Evolutionary conservation across 805 yeast species (phyloP).

Genomic region (Candida insectalens): DNA sequence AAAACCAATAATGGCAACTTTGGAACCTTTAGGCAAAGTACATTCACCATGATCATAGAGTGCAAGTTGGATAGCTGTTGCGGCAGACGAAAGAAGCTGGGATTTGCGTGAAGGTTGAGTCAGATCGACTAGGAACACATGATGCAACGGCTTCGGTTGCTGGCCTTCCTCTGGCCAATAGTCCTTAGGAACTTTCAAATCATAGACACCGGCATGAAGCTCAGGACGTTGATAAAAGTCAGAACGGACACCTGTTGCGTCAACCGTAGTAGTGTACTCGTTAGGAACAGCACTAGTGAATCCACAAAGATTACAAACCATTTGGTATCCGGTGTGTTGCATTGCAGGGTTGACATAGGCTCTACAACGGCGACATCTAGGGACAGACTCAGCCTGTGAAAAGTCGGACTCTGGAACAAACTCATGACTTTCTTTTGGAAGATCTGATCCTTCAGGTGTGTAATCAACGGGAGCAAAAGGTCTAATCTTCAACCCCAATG

Average conservation of each 20-base stretch:
- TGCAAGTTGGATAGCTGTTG: conserved; percentile 34
- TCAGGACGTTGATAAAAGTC: conserved; percentile 68
- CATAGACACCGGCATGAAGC: conserved; percentile 74
- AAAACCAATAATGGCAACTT: conserved; percentile 65
- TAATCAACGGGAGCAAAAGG: conserved; percentile 66
- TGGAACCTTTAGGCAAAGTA: conserved; percentile 31
- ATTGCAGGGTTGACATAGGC: conserved; percentile 82
- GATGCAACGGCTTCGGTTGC: conserved; percentile 4
- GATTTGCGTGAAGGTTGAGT: conserved; percentile 58
- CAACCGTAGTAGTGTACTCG: conserved; percentile 58
- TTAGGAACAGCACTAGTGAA: conserved; percentile 60
- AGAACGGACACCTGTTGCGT: conserved; percentile 48
- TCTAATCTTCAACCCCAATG: conserved; percentile 69
- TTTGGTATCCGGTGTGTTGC: conserved; percentile 53
- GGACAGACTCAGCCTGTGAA: conserved; percentile 50
- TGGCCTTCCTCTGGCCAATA: conserved; percentile 29
- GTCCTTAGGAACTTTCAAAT: conserved; percentile 64
- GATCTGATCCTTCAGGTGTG: conserved; percentile 32
- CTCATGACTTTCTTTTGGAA: not conserved
- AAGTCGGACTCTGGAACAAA: conserved; percentile 61
- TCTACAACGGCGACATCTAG: conserved; percentile 88
- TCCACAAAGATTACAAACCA: conserved; percentile 81
- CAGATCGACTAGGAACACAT: conserved; percentile 60
- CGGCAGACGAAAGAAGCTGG: conserved; percentile 25
- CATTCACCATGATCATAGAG: conserved; percentile 30